Percentiles rank a stretch among this genome's conserved stretches.
Conservation (phyloP, 1,284 basidiomycete genomes). For the Xerocomus tenax region DNA sequence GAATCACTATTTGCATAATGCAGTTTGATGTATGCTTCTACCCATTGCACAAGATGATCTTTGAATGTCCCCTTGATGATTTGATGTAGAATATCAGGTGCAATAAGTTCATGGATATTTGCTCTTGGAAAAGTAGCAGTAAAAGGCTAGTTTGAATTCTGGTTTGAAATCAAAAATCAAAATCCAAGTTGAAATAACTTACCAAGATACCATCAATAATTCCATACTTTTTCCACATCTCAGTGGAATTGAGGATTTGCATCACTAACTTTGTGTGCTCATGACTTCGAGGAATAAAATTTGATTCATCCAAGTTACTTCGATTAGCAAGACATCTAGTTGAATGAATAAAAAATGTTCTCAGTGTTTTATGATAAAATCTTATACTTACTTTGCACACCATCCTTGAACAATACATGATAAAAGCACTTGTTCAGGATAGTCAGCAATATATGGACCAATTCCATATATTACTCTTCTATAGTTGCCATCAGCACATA, state of each 20-base stretch:
- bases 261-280: not conserved
- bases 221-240: not conserved
- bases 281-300: not conserved
- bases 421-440: not conserved
- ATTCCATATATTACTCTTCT: not conserved
- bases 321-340: not conserved
- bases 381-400: not conserved
- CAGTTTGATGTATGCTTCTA: not conserved
- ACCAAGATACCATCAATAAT: not conserved
- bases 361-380: too few relatives aligned
- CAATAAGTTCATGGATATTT: not conserved
- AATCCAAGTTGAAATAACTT: too few relatives aligned
- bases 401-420: not conserved
- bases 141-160: not conserved
- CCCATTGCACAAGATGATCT: not conserved
- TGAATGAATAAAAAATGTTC: too few relatives aligned
- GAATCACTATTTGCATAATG: not conserved
- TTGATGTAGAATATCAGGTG: not conserved
- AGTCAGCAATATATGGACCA: not conserved
- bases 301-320: not conserved
- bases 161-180: too few relatives aligned
- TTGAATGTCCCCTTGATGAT: not conserved
- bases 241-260: not conserved
- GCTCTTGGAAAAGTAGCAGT: not conserved
- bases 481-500: not conserved